A percentile compares a stretch with the other conserved stretches of the same genome.
phyloP scores from a whole-genome alignment of 208 protist genomes.

The Trypanosomatidae sp. region DNA sequence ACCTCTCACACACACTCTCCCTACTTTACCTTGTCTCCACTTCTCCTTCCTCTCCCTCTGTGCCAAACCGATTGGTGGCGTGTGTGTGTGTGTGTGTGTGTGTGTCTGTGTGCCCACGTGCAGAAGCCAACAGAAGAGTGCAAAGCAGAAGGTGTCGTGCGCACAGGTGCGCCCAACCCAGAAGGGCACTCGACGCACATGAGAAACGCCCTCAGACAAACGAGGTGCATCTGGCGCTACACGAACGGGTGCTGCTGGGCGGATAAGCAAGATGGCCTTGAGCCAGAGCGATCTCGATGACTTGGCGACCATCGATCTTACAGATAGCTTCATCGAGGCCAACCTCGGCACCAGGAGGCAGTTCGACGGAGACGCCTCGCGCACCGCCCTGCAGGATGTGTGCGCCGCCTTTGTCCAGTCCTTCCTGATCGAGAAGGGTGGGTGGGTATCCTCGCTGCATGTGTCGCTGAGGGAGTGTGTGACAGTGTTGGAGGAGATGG shows the following conservation, averaged over 20 bases:
- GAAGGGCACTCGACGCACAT: background rate
- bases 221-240: background rate
- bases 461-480: constrained; percentile 54
- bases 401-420: constrained; percentile 72
- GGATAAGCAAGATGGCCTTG: constrained; percentile 8
- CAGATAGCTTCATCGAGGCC: constrained; percentile 48
- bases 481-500: constrained; percentile 60
- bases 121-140: background rate
- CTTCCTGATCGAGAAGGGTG: constrained; percentile 55
- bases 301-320: constrained; percentile 53
- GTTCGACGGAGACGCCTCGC: constrained; percentile 39
- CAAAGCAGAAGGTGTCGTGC: too few species aligned
- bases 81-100: background rate
- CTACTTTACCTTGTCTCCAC: background rate
- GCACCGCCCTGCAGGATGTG: constrained; percentile 38
- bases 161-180: background rate
- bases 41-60: background rate
- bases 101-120: background rate
- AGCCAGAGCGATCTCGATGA: constrained; percentile 57
- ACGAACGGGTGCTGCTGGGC: background rate
- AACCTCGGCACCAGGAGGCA: constrained; percentile 33
- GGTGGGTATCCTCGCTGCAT: constrained; percentile 62
- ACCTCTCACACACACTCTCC: background rate
- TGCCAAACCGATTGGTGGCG: background rate
- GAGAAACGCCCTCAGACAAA: background rate